These are phyloP conservation scores for Cruciata laevipes DNA, from an alignment of 257 asterid species.

Conservation along the genomic window DNA sequence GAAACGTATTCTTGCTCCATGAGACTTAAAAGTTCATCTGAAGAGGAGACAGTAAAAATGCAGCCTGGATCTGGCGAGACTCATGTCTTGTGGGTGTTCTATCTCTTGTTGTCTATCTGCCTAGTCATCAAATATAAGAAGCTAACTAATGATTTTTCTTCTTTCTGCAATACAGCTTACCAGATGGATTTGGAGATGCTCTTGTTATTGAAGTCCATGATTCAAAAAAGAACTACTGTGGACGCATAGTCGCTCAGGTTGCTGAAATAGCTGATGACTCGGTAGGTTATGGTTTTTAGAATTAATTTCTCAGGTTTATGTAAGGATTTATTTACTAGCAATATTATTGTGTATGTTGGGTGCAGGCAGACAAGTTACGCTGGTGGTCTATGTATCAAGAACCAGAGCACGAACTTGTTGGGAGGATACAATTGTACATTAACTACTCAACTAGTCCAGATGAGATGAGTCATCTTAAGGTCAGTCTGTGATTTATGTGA, in stretches of 20 bases:
- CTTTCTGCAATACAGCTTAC: slow-evolving; percentile 52
- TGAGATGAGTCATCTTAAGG: slow-evolving; percentile 63
- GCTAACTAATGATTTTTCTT: slow-evolving; percentile 12
- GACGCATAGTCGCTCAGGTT: slow-evolving; percentile 74
- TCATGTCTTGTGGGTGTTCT: slow-evolving; percentile 65
- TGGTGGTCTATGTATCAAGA: slow-evolving; percentile 71
- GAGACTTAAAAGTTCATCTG: slow-evolving; percentile 77
- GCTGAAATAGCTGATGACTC: slow-evolving; percentile 88
- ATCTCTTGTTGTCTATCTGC: slow-evolving; percentile 7
- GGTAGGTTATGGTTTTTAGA: slow-evolving; percentile 35
- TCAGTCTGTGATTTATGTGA: slow-evolving; percentile 14
- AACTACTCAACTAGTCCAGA: slow-evolving; percentile 66
- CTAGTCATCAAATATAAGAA: not conserved
- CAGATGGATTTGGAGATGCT: slow-evolving; percentile 90
- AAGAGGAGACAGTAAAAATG: slow-evolving; percentile 75
- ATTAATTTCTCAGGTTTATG: slow-evolving; percentile 6
- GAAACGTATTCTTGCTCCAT: slow-evolving; percentile 73
- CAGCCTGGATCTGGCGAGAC: slow-evolving; percentile 96
- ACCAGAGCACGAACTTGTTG: slow-evolving; percentile 91
- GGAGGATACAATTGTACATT: slow-evolving; percentile 65
- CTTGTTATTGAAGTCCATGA: slow-evolving; percentile 70
- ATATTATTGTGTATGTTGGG: slow-evolving; percentile 19
- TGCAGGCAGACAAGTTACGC: slow-evolving; percentile 83
- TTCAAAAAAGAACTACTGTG: slow-evolving; percentile 73
- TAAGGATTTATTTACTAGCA: not conserved